Evolutionary conservation across 305 asterid genomes (phyloP), one percentile per base, ranked within the genome.

Genomic region (Vinca major): DNA sequence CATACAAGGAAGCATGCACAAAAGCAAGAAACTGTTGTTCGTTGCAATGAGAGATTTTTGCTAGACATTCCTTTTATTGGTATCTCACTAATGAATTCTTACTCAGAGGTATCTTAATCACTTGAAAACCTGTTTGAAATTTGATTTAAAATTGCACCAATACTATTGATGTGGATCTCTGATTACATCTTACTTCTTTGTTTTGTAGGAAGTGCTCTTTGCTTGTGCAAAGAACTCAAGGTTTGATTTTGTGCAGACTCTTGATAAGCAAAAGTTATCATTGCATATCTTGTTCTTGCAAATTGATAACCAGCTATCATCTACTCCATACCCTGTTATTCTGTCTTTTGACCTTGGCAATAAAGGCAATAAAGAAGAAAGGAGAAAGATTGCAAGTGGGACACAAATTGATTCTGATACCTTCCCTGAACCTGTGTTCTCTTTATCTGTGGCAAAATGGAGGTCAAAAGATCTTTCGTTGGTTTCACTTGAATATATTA

Each of bases 301-400:
- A 79, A 85, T 93, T 51, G 99, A 93, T 84, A 93, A 93, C 82
- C 99, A 93, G 81, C 80, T 89, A 62, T 82, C 75, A 39, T 75
- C 81, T 72, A 85, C 96, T 62, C 90, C 88, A 66, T 91, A 93
- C 83, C 99, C 99, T 63, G 96, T 93, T 63, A 83, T 93, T 72
- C 75, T 93, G 72, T 93, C 96, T 52, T 89, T 87, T 80, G 85
- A 89, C 80, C 80, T 68, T 72, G 87, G 81, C 72, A 81, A 71
- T 81, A 86, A 79, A 81, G 77, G 81, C 62, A 83, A 67, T 75
- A 50, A 69, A 60, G 78, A 71, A 53, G 80, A 75, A 70, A 86
- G 79, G 81, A 77, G 82, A 77, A 85, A 76, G 79, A 69, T 78
- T 68, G 76, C 77, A 63, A 86, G 84, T 62, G 75, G 75, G 50